Conservation (phyloP, 2,329 filamentous ascomycete species). For the Chrysosporium queenslandicum region DNA sequence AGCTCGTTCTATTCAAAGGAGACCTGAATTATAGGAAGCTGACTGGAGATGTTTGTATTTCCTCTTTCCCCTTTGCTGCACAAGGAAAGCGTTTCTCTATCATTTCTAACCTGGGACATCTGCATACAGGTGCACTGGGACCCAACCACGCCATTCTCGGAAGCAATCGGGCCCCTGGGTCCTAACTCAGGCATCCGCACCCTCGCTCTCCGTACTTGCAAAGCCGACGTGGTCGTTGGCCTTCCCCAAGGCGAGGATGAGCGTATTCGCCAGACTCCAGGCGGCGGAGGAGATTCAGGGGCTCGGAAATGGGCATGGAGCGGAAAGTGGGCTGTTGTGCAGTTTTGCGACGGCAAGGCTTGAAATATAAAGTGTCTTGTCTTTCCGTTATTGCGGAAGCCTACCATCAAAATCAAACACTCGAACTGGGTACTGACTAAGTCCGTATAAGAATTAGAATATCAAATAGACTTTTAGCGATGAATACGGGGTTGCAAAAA, state of each 20-base stretch:
- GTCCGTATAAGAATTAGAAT: neutral
- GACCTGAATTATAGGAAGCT: slow-evolving; percentile 95
- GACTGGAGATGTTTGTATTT: slow-evolving; percentile 63
- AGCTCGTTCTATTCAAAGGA: slow-evolving; percentile 92
- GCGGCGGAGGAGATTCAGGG: slow-evolving; percentile 59
- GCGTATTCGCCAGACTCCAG: slow-evolving; percentile 56
- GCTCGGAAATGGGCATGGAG: slow-evolving; percentile 86
- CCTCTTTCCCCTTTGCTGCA: neutral
- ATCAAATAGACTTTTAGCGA: no score
- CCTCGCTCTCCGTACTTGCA: slow-evolving; percentile 83
- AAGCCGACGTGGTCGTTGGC: slow-evolving; percentile 90
- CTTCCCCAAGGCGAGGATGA: slow-evolving; percentile 76
- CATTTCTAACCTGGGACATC: slow-evolving; percentile 1
- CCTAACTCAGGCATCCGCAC: slow-evolving; percentile 71
- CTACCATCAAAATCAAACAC: neutral
- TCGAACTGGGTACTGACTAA: no score
- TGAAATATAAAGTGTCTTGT: neutral
- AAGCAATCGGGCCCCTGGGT: slow-evolving; percentile 78
- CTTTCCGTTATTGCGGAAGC: neutral
- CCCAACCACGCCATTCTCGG: slow-evolving; percentile 71
- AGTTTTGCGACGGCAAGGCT: slow-evolving; percentile 61
- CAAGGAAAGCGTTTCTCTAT: neutral
- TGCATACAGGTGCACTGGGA: slow-evolving; percentile 60
- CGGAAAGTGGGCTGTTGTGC: slow-evolving; percentile 94
- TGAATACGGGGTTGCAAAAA: no score